A percentile compares a stretch with the other conserved stretches of the same genome.
Evolutionary conservation across 768 basidiomycete genomes (phyloP).

Genomic region (Termitomyces sp.): DNA sequence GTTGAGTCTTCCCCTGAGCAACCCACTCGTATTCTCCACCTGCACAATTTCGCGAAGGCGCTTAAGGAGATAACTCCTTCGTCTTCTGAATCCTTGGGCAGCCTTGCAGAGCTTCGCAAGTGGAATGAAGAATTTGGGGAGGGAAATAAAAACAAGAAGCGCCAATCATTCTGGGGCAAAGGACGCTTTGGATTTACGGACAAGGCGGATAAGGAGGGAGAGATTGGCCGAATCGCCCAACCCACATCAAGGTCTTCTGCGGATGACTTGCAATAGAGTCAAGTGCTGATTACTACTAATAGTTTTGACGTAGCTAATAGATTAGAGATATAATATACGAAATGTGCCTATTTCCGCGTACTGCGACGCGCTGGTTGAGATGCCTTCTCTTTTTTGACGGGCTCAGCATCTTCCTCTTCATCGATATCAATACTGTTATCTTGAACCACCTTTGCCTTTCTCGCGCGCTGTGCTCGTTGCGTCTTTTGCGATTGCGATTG

Average conservation of each 20-base stretch:
- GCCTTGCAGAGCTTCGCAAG: conserved; percentile 70
- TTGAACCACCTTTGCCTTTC: conserved; percentile 27
- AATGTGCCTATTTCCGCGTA: conserved; percentile 15
- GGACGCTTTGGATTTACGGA: conserved; percentile 84
- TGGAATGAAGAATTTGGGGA: conserved; percentile 97
- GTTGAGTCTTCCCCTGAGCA: conserved; percentile 6
- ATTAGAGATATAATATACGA: conserved; percentile 11
- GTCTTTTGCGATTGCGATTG: conserved; percentile 12
- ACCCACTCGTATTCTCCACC: conserved; percentile 33
- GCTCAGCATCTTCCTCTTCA: conserved; percentile 18
- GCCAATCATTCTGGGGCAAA: conserved; percentile 81
- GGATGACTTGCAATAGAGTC: conserved; percentile 5
- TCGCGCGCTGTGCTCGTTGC: conserved; percentile 32
- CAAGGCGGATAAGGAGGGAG: conserved; percentile 31
- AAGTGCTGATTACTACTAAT: background rate
- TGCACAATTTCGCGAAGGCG: conserved; percentile 78
- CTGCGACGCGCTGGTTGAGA: conserved; percentile 13
- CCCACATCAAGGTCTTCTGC: conserved; percentile 4
- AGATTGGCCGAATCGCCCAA: conserved; percentile 45
- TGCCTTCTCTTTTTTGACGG: conserved; percentile 16
- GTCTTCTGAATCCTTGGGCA: conserved; percentile 78
- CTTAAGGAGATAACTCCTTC: conserved; percentile 90
- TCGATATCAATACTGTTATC: conserved; percentile 36
- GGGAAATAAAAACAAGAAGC: conserved; percentile 63
- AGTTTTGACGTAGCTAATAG: background rate